Evolutionary conservation across 2,329 filamentous ascomycete genomes (phyloP).

Genomic region (Parastagonospora avenae): DNA sequence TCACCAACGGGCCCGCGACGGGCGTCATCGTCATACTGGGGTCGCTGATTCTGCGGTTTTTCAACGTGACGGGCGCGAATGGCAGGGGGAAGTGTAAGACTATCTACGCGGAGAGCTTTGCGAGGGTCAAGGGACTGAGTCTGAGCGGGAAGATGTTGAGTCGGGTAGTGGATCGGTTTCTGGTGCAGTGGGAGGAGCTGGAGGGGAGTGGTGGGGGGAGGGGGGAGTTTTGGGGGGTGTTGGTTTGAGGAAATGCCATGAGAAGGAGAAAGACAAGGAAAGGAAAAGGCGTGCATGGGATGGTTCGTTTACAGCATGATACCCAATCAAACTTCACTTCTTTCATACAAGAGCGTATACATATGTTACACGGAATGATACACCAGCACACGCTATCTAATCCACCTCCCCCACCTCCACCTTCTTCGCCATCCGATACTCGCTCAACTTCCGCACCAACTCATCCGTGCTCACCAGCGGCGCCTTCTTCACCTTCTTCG

Average conservation of each 20-base stretch:
- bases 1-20: constrained; percentile 89
- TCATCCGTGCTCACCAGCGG: constrained; percentile 37
- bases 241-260: constrained; percentile 45
- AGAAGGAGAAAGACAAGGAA: not conserved
- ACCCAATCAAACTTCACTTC: constrained; percentile 3
- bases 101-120: constrained; percentile 92
- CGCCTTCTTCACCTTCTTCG: constrained; percentile 27
- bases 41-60: constrained; percentile 60
- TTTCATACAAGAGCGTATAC: not conserved
- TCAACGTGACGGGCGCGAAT: constrained; percentile 46
- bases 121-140: constrained; percentile 80
- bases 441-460: constrained; percentile 49
- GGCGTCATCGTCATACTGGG: constrained; percentile 75
- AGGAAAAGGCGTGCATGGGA: not conserved
- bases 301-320: constrained; percentile 7
- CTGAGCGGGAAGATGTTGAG: constrained; percentile 80
- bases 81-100: constrained; percentile 66
- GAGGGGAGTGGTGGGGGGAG: constrained; percentile 49
- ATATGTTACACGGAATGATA: constrained; percentile 10
- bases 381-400: constrained; percentile 25
- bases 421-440: constrained; percentile 44
- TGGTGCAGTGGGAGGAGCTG: constrained; percentile 80
- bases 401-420: constrained; percentile 18
- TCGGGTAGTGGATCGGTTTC: constrained; percentile 73
- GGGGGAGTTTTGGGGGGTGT: constrained; percentile 52